Conservation (phyloP, 1,139 yeast genomes). For the Kodamaea derodonti region DNA sequence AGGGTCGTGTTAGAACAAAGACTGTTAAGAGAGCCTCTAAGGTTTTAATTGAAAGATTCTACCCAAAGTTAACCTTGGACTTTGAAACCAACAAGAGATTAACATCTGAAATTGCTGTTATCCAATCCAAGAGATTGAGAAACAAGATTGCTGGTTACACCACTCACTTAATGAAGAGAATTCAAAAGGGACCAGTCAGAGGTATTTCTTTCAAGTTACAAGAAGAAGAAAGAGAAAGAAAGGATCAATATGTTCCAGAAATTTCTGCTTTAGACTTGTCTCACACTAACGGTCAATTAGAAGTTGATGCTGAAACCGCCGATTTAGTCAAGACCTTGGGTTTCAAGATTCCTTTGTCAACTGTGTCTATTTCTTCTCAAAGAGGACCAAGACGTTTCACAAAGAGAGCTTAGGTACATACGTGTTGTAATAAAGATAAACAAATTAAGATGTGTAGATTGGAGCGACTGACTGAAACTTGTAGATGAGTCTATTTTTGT, state of each 20-base stretch:
- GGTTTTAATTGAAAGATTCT: conserved; percentile 99
- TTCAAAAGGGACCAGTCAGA: conserved; percentile 99
- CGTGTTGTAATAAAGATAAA: neutral
- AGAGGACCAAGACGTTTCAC: conserved; percentile 94
- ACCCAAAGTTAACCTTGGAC: conserved; percentile 99
- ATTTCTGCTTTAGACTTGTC: conserved; percentile 99
- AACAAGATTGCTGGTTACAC: conserved; percentile 99
- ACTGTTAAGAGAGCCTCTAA: conserved; percentile 99
- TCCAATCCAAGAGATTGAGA: conserved; percentile 99
- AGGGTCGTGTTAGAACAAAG: conserved; percentile 99
- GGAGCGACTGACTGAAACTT: no score
- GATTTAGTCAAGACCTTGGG: conserved; percentile 95
- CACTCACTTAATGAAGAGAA: conserved; percentile 99
- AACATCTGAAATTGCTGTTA: conserved; percentile 96
- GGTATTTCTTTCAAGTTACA: conserved; percentile 99
- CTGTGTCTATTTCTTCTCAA: conserved; percentile 89
- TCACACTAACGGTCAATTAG: conserved; percentile 93
- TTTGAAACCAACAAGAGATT: conserved; percentile 99
- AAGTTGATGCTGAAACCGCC: conserved; percentile 97
- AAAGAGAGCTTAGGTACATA: conserved; percentile 67
- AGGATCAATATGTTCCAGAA: conserved; percentile 99
- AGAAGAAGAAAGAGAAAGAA: conserved; percentile 99
- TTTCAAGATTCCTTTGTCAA: conserved; percentile 90
- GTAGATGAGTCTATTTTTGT: neutral
- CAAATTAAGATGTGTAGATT: neutral